Evolutionary conservation across 495 filamentous ascomycete genomes (phyloP), one percentile per base, ranked within the genome.

Genomic region (Penicillium desertorum): DNA sequence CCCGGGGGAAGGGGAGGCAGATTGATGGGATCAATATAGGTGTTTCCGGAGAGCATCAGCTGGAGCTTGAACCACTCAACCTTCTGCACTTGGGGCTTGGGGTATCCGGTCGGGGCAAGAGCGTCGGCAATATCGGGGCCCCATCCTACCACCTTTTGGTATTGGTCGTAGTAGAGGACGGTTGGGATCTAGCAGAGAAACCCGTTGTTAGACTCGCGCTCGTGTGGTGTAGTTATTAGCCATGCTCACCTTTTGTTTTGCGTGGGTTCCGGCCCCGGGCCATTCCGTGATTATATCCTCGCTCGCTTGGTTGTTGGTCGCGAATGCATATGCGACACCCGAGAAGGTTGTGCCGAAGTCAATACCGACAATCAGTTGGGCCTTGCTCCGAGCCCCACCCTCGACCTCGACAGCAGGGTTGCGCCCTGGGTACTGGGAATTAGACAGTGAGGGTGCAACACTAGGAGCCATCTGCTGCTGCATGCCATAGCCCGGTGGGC

Each of bases 61-160:
- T 91, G 88, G 17, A 90, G 79, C 72, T 91, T 91, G 76, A 91
- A 91, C 88, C 88, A 91, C 72, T 91, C 88, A 12, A 91, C 88
- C 70, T 91, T 91, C 68, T 90, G 88, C 53, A 91, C 88, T 37
- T 87, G 87, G 52, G 84, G 86, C 66, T 90, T 91, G 12, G 88
- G 88, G 69, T 90, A 91, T 49, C 88, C 88, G 41, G 88, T 90
- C 25, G 88, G 88, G 51, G 88, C 88, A 53, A 91, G 76, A 25
- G 88, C 88, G 65, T 91, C 88, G 29, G 88, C 86, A 58, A 91
- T 91, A 71, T 91, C 88, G 7, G 88, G 88, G 43, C 88, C 88
- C 88, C 88, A 91, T 20, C 88, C 88, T 10, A 91, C 88, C 32
- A 91, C 88, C 63, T 91, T 88, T 66, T 91, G 88, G 69, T 89